Percentiles rank a stretch among this genome's conserved stretches.
These are phyloP conservation scores for Alternaria ventricosa DNA, from an alignment of 2,329 filamentous ascomycete genomes.

Conservation along the genomic window DNA sequence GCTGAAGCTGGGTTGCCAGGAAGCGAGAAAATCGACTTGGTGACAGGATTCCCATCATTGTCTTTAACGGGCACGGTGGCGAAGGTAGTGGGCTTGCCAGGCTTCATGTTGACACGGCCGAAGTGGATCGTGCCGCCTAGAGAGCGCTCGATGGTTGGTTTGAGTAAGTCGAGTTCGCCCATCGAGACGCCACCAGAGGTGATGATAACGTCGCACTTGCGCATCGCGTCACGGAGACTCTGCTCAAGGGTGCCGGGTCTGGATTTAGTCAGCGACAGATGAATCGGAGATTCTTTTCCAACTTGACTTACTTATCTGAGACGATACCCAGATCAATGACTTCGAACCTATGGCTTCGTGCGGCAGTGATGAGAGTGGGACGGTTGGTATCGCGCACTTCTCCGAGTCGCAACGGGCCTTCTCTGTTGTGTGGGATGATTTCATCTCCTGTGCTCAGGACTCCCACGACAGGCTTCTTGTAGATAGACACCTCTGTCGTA, in stretches of 20 bases:
- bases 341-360: conserved; percentile 75
- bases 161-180: conserved; percentile 95
- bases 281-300: neutral
- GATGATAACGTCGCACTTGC: conserved; percentile 79
- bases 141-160: conserved; percentile 90
- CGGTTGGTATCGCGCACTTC: conserved; percentile 95
- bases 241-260: conserved; percentile 75
- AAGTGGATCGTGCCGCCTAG: conserved; percentile 95
- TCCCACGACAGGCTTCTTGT: conserved; percentile 78
- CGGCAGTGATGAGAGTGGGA: conserved; percentile 82
- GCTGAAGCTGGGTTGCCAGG: conserved; percentile 95
- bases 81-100: conserved; percentile 96
- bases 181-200: conserved; percentile 96
- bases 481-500: conserved; percentile 72
- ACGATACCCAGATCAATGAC: conserved; percentile 87
- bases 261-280: conserved; percentile 16
- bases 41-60: conserved; percentile 60
- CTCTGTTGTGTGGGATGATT: conserved; percentile 75
- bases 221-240: conserved; percentile 75
- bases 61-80: conserved; percentile 77
- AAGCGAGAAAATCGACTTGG: conserved; percentile 82
- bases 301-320: conserved; percentile 64
- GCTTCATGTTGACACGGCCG: conserved; percentile 96
- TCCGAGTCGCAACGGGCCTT: conserved; percentile 70
- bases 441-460: conserved; percentile 95